Evolutionary conservation across 169 alveolate genomes (phyloP), one percentile per base, ranked within the genome.

Genomic region (Cryptosporidium sp.): DNA sequence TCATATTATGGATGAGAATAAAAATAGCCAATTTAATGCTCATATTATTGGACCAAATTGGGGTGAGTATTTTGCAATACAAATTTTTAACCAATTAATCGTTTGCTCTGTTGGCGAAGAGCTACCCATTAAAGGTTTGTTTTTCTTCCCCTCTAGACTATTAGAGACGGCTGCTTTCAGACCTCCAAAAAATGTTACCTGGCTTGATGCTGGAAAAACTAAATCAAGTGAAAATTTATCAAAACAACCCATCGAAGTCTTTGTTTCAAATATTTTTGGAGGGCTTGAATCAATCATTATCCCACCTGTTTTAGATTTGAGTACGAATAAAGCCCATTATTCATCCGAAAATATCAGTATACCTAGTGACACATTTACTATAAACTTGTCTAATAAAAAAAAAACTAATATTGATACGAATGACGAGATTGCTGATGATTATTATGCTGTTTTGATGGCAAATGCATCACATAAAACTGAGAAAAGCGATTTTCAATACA

Each of bases 241-340:
- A 3, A 75, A 60, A 14, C 86, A 58, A 12, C 42, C 42, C 18
- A 58, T 75, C 3, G 86, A 75, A 37, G 26, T 75, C 35, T 75
- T 75, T 58, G 60, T 75, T 39, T 75, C 86, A n/a, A 75, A 75
- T 58, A 75, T 75, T 33, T 75, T 75, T 75, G 86, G 86, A 35
- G 86, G 86, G 3, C 60, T 75, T 1, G 86, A 75, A 33, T 75
- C 86, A 1, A 75, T 75, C 26, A 58, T 31, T 37, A 29, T 75
- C 45, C 86, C 86, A 33, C 71, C 86, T 9, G 23, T 56, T 31
- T 10, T 23, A 16, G 45, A 37, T 10, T 53, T 35, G 6, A 73
- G n/a, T 31, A 1, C 70, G 10, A 18, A 23, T 6, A 70, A 31
- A 39, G 7, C 18, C 4, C 56, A 48, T 48, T 35, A 39, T 18